Evolutionary conservation across 345 rosid species (phyloP), one percentile per base, ranked within the genome.

Genomic region (Passiflora organensis): DNA sequence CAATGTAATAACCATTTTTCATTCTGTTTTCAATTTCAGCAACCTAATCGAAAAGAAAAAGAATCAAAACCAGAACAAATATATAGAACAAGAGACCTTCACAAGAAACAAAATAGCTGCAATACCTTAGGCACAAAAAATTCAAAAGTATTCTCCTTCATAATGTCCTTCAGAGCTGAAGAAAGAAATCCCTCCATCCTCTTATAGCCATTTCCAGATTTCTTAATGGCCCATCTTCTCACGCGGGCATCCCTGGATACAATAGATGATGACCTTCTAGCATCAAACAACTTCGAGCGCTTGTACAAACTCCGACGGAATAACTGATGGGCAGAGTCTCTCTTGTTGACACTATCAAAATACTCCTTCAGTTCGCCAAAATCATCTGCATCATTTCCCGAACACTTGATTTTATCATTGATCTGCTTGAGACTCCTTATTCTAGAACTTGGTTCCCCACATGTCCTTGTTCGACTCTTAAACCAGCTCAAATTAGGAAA

Each of bases 241-340:
- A 77, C 64, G 34, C 99, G 96, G 48, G 99, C 99, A 83, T 94
- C 99, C 79, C 96, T 89, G 24, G 99, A 83, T 43, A 82, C 66
- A 67, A 94, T 85, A 37, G 97, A 82, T 24, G 97, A 87, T 48
- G 95, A 85, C 60, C 68, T 89, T 68, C 99, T 83, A 36, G 95
- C 95, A 79, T 89, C 99, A 55, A 86, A 87, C 67, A 94, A 70
- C 76, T 89, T 94, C 63, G 99, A 83, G 43, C 99, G 96, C 53
- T 83, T 82, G 68, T 94, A 94, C 46, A 86, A 78, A 78, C 86
- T 91, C 58, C 84, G 84, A 36, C 86, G 85, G 66, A 89, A 89
- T 63, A 80, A 75, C 68, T 84, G 91, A 64, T 80, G 84, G 48
- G 95, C 86, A 18, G 99, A 80, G 63, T 89, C 99, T 77, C 95